Evolutionary conservation across 495 filamentous ascomycete species (phyloP).

Genomic region (Aspergillus haitiensis): DNA sequence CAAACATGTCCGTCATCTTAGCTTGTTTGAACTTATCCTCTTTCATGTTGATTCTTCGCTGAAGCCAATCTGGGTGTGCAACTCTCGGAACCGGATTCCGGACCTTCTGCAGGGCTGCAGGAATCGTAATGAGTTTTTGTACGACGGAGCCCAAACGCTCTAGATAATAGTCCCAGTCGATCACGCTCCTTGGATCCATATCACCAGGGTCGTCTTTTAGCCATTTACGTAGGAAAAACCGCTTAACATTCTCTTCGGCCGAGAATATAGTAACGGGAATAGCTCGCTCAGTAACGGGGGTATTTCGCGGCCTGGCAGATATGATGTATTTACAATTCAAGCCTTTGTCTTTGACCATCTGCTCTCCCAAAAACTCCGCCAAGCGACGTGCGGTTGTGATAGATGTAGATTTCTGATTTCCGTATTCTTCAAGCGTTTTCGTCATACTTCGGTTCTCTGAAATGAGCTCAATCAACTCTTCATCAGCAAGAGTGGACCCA

Average conservation of each 20-base stretch:
- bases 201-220: conserved; percentile 89
- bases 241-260: conserved; percentile 81
- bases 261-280: conserved; percentile 97
- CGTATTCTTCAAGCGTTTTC: conserved; percentile 95
- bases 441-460: conserved; percentile 97
- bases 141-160: conserved; percentile 95
- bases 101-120: conserved; percentile 91
- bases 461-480: conserved; percentile 97
- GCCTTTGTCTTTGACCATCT: conserved; percentile 99
- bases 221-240: conserved; percentile 92
- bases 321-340: conserved; percentile 99
- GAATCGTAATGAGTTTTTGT: conserved; percentile 98
- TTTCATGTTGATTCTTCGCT: conserved; percentile 86
- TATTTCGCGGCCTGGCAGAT: conserved; percentile 78
- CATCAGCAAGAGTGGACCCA: conserved; percentile 85
- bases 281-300: conserved; percentile 91
- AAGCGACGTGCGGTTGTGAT: conserved; percentile 97
- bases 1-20: conserved; percentile 95
- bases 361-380: conserved; percentile 93
- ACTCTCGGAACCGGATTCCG: conserved; percentile 92
- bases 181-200: conserved; percentile 82
- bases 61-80: conserved; percentile 94
- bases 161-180: conserved; percentile 96
- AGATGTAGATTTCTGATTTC: conserved; percentile 90
- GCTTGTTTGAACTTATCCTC: conserved; percentile 98